Evolutionary conservation across 306 rosid species (phyloP).

Genomic region (Clitoria ternatea): DNA sequence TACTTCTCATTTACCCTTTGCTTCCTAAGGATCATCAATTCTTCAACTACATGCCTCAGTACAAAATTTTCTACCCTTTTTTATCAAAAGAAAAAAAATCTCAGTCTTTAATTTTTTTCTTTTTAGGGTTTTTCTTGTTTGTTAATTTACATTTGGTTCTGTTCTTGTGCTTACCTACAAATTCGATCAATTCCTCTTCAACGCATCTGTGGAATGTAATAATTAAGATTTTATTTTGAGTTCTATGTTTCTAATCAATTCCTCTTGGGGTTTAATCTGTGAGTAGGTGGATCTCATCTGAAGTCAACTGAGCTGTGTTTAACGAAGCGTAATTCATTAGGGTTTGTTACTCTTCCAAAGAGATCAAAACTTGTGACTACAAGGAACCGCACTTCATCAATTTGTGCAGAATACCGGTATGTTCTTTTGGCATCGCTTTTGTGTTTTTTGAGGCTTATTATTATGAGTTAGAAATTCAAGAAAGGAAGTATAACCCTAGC

Average conservation of each 20-base stretch:
- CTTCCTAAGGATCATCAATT: background rate
- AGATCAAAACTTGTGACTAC: slow-evolving; percentile 35
- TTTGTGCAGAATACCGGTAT: slow-evolving; percentile 71
- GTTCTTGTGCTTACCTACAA: background rate
- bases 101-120: background rate
- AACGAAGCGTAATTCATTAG: slow-evolving; percentile 35
- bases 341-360: slow-evolving; percentile 39
- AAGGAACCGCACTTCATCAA: slow-evolving; percentile 38
- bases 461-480: background rate
- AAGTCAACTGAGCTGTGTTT: slow-evolving; percentile 48
- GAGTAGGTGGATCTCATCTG: slow-evolving; percentile 52
- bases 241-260: background rate
- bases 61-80: background rate
- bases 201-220: background rate
- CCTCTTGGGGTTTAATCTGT: background rate
- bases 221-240: background rate
- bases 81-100: too few species aligned
- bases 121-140: slow-evolving; percentile 10
- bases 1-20: background rate
- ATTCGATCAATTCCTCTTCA: background rate
- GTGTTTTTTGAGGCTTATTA: background rate
- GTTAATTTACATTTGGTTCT: background rate
- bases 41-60: background rate
- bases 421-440: slow-evolving; percentile 9
- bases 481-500: background rate